phyloP scores from a whole-genome alignment of 129 eudicot species.

The Flaveria sonorensis region DNA sequence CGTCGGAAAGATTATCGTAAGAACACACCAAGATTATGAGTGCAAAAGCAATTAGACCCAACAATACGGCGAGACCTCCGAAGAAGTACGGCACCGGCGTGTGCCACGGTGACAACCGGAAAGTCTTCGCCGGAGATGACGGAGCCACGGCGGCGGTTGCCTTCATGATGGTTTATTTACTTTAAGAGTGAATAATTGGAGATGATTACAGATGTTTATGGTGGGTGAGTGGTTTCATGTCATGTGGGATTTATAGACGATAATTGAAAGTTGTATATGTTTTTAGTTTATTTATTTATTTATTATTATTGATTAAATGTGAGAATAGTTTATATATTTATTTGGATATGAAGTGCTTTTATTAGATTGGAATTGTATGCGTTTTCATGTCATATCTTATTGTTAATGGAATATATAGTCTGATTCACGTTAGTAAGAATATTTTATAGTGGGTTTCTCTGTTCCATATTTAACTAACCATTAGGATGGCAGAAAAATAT shows the following conservation, averaged over 20 bases:
- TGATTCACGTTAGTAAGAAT: slow-evolving; percentile 19
- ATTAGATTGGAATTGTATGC: not conserved
- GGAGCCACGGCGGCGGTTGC: slow-evolving; percentile 21
- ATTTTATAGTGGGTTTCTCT: slow-evolving; percentile 23
- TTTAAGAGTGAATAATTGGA: not conserved
- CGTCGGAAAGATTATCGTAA: slow-evolving; percentile 59
- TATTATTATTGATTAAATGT: not conserved
- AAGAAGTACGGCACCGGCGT: slow-evolving; percentile 80
- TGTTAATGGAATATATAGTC: slow-evolving; percentile 33
- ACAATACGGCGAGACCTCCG: slow-evolving; percentile 68
- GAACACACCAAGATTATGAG: slow-evolving; percentile 67
- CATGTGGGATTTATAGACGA: slow-evolving; percentile 32
- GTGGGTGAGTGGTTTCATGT: slow-evolving; percentile 10
- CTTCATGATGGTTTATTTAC: not conserved
- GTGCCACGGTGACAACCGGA: slow-evolving; percentile 59
- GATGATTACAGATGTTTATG: not conserved
- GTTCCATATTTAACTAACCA: not conserved
- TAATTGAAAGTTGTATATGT: not conserved
- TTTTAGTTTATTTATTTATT: not conserved
- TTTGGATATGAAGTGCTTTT: not conserved
- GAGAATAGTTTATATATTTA: not conserved
- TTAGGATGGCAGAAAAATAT: not conserved
- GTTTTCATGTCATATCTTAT: slow-evolving; percentile 23
- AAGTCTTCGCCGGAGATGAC: slow-evolving; percentile 25
- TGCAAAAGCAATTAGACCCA: slow-evolving; percentile 76